A percentile compares a stretch with the other conserved stretches of the same genome.
Conservation (phyloP, 805 yeast genomes). For the Candida arabinofermentans region DNA sequence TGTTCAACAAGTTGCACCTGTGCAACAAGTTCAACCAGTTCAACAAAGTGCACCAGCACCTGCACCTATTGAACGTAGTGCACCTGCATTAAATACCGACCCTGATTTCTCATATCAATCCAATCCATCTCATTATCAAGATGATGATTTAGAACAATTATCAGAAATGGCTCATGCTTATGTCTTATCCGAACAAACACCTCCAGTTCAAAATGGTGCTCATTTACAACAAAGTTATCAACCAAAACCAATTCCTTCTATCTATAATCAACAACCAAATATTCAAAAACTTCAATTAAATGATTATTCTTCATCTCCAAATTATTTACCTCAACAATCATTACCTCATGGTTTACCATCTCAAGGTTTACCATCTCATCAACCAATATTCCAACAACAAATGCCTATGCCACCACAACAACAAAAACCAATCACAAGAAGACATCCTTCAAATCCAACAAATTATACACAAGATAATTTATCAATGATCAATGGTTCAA, state of each 20-base stretch:
- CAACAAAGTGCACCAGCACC: slow-evolving; percentile 4
- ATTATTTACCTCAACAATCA: slow-evolving; percentile 25
- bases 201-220: slow-evolving; percentile 11
- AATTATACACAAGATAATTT: slow-evolving; percentile 21
- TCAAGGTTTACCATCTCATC: slow-evolving; percentile 31
- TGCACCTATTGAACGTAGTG: too few species aligned
- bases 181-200: slow-evolving; percentile 25
- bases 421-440: slow-evolving; percentile 15
- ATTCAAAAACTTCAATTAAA: slow-evolving; percentile 9
- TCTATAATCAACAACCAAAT: slow-evolving; percentile 19
- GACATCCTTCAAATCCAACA: slow-evolving; percentile 27
- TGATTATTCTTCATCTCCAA: slow-evolving; percentile 27
- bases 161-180: slow-evolving; percentile 30
- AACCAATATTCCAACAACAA: slow-evolving; percentile 25
- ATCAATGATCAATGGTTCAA: slow-evolving; percentile 19
- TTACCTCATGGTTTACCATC: slow-evolving; percentile 33
- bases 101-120: too few species aligned
- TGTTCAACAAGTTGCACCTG: slow-evolving; percentile 3
- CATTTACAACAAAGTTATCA: slow-evolving; percentile 19
- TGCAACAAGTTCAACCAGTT: slow-evolving; percentile 3
- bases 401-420: slow-evolving; percentile 10
- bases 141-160: slow-evolving; percentile 29
- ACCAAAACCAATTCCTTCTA: slow-evolving; percentile 17
- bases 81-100: too few species aligned
- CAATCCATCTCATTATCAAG: too few species aligned